Percentiles rank a stretch among this genome's conserved stretches.
Evolutionary conservation across 306 rosid genomes (phyloP).

Genomic region (Trifolium dubium): DNA sequence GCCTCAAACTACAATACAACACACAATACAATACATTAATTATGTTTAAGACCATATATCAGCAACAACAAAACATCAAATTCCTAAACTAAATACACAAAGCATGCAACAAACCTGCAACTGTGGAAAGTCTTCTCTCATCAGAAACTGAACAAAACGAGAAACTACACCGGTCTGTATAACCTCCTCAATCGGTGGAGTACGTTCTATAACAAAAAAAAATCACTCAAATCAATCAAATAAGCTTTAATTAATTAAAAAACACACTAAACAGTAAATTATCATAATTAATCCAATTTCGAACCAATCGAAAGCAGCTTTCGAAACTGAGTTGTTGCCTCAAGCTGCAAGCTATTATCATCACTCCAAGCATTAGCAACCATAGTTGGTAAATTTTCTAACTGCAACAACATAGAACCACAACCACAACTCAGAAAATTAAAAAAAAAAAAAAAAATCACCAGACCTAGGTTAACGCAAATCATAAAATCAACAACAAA

Average conservation of each 20-base stretch:
- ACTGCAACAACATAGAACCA: conserved; percentile 54
- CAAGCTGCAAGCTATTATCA: conserved; percentile 76
- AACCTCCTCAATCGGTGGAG: conserved; percentile 98
- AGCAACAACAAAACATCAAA: background rate
- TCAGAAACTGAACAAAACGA: conserved; percentile 87
- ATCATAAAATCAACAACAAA: conserved; percentile 6
- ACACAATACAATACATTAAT: background rate
- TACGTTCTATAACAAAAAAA: conserved; percentile 58
- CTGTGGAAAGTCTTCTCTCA: conserved; percentile 91
- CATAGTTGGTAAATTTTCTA: conserved; percentile 92
- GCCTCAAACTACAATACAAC: conserved; percentile 89
- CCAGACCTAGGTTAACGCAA: background rate
- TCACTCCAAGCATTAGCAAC: conserved; percentile 90
- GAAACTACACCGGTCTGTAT: conserved; percentile 95
- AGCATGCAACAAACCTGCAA: conserved; percentile 69
- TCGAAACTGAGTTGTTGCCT: conserved; percentile 93
- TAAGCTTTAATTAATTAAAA: background rate
- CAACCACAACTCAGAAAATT: background rate
- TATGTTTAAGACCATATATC: conserved; percentile 8
- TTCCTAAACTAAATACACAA: background rate
- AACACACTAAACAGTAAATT: background rate
- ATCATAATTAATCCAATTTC: conserved; percentile 31
- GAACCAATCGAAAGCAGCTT: conserved; percentile 94
- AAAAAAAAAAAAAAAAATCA: background rate
- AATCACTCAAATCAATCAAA: conserved; percentile 3